phyloP scores from a whole-genome alignment of 2,329 filamentous ascomycete genomes.

The Xylaria multiplex region DNA sequence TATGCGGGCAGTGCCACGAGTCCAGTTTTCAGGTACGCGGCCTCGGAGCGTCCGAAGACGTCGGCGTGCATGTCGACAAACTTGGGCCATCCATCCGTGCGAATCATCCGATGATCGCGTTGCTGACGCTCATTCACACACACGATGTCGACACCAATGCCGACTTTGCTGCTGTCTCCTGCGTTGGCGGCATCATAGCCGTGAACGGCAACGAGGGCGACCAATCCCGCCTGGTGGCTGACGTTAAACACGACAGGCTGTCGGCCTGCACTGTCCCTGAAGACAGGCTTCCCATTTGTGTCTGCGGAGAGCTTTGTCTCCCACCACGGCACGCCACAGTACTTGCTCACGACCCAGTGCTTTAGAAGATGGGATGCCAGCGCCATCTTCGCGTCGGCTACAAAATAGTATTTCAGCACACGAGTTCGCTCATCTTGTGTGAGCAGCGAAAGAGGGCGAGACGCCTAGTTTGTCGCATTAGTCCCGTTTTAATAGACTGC shows the following conservation, averaged over 20 bases:
- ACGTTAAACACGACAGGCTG: constrained; percentile 75
- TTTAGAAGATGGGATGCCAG: constrained; percentile 79
- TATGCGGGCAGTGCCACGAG: constrained; percentile 43
- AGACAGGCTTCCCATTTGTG: constrained; percentile 64
- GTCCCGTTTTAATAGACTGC: not conserved
- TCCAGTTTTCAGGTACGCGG: constrained; percentile 66
- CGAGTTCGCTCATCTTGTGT: constrained; percentile 63
- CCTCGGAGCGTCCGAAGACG: constrained; percentile 72
- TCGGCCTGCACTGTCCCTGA: constrained; percentile 57
- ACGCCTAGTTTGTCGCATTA: constrained; percentile 55
- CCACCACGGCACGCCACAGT: constrained; percentile 69
- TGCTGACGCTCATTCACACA: constrained; percentile 75
- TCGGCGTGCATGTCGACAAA: constrained; percentile 79
- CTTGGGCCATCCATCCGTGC: constrained; percentile 65
- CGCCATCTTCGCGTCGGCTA: constrained; percentile 78
- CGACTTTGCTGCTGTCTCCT: constrained; percentile 41
- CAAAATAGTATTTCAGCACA: constrained; percentile 71
- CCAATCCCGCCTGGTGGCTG: constrained; percentile 80
- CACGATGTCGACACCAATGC: constrained; percentile 80
- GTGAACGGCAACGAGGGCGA: constrained; percentile 69
- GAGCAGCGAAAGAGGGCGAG: constrained; percentile 64
- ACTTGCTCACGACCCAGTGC: constrained; percentile 71
- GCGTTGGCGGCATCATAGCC: constrained; percentile 42
- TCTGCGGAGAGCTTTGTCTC: constrained; percentile 66
- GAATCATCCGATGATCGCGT: constrained; percentile 68